Percentiles rank a stretch among this genome's conserved stretches.
These are phyloP conservation scores for Didymella segeticola DNA, from an alignment of 2,329 filamentous ascomycete genomes.

Conservation along the genomic window DNA sequence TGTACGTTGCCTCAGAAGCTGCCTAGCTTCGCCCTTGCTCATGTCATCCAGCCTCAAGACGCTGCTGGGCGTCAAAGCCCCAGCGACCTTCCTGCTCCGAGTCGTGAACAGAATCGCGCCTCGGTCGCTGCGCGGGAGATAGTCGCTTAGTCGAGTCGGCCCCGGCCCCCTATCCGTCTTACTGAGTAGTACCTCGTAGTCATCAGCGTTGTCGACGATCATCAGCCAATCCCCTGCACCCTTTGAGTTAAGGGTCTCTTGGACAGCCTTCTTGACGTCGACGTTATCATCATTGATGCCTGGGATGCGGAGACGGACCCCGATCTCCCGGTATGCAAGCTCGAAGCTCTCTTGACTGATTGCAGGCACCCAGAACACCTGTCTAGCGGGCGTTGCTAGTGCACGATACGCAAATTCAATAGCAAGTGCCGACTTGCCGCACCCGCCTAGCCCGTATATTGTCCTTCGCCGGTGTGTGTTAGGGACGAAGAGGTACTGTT, in stretches of 20 bases:
- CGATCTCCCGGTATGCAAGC: slow-evolving; percentile 21
- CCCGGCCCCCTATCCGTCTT: neutral
- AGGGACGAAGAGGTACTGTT: slow-evolving; percentile 10
- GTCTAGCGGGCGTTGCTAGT: slow-evolving; percentile 27
- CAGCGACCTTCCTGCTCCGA: slow-evolving; percentile 20
- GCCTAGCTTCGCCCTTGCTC: neutral
- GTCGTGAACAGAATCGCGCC: slow-evolving; percentile 46
- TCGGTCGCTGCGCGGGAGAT: slow-evolving; percentile 40
- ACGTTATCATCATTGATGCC: slow-evolving; percentile 34
- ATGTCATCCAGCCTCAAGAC: slow-evolving; percentile 31
- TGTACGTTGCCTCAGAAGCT: neutral
- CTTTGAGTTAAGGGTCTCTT: slow-evolving; percentile 39
- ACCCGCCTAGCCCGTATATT: slow-evolving; percentile 25
- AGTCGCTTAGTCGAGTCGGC: slow-evolving; percentile 24
- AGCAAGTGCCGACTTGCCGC: slow-evolving; percentile 29
- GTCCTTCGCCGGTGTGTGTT: slow-evolving; percentile 18
- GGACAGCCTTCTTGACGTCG: slow-evolving; percentile 49
- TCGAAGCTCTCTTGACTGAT: slow-evolving; percentile 33
- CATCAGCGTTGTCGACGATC: slow-evolving; percentile 56
- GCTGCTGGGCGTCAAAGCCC: slow-evolving; percentile 15
- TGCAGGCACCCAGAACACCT: slow-evolving; percentile 28
- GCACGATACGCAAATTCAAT: slow-evolving; percentile 50
- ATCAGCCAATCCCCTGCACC: slow-evolving; percentile 48
- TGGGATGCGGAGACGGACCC: slow-evolving; percentile 18
- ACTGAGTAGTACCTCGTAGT: slow-evolving; percentile 41